phyloP scores from a whole-genome alignment of 1,284 basidiomycete species.

The Peniophora sp. region DNA sequence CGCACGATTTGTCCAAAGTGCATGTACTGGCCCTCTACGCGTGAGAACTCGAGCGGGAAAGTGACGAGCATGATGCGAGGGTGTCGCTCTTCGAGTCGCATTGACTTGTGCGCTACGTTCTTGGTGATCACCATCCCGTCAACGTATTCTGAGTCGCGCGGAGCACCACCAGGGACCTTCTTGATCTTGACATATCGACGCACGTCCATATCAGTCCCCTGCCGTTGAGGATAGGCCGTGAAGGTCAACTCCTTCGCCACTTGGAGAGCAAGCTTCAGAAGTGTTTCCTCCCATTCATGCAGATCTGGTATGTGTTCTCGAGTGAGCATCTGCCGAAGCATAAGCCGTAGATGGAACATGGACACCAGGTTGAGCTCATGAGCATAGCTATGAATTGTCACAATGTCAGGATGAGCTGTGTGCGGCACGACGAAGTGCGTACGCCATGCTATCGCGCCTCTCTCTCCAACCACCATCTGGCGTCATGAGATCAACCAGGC shows the following conservation, averaged over 20 bases:
- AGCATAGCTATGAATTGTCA: conserved; percentile 45
- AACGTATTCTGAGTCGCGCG: conserved; percentile 92
- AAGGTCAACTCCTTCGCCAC: conserved; percentile 75
- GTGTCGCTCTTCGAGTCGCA: conserved; percentile 63
- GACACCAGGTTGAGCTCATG: conserved; percentile 79
- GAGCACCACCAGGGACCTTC: conserved; percentile 91
- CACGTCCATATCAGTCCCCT: conserved; percentile 91
- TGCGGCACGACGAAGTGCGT: conserved; percentile 20
- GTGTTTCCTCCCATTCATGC: conserved; percentile 78
- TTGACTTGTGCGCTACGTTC: conserved; percentile 93
- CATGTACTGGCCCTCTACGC: conserved; percentile 91
- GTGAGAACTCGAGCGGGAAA: conserved; percentile 93
- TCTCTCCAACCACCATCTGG: conserved; percentile 71
- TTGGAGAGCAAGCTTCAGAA: conserved; percentile 73
- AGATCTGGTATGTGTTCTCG: conserved; percentile 71
- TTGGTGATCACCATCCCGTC: conserved; percentile 97
- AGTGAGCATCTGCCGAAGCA: conserved; percentile 85
- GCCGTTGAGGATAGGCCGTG: conserved; percentile 62
- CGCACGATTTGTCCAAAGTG: conserved; percentile 88
- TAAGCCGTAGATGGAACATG: conserved; percentile 79
- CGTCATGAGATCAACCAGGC: conserved; percentile 46
- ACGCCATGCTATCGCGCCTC: conserved; percentile 77
- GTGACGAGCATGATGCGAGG: conserved; percentile 95
- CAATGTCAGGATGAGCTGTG: too few species aligned
- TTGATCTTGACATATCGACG: conserved; percentile 97